Percentiles rank a stretch among this genome's conserved stretches.
These are phyloP conservation scores for Metahyphopichia silvanorum DNA, from an alignment of 805 yeast species.

Conservation along the genomic window DNA sequence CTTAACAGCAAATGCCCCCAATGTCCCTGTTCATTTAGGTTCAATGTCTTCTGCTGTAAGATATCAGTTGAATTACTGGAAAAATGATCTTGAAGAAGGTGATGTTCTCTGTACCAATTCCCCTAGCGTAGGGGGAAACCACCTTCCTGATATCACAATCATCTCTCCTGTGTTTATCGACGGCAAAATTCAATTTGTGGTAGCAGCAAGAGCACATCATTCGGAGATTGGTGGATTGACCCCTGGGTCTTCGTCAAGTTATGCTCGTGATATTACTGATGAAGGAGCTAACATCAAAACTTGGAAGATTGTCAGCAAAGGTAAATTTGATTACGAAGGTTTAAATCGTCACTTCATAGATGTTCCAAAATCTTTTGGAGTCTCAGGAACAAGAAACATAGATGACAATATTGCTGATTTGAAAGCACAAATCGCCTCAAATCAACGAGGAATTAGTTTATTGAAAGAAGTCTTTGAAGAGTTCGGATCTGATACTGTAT, in stretches of 20 bases:
- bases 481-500: conserved; percentile 55
- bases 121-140: conserved; percentile 85
- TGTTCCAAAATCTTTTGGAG: conserved; percentile 14
- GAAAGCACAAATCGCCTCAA: conserved; percentile 85
- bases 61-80: conserved; percentile 64
- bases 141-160: conserved; percentile 60
- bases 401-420: conserved; percentile 44
- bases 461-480: conserved; percentile 58
- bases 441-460: conserved; percentile 72
- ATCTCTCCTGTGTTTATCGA: conserved; percentile 18
- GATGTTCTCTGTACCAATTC: conserved; percentile 78
- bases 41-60: conserved; percentile 81
- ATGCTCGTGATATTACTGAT: conserved; percentile 15
- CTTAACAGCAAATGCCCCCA: conserved; percentile 84
- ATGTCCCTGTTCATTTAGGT: conserved; percentile 82
- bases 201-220: conserved; percentile 21
- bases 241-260: conserved; percentile 16
- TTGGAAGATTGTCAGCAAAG: conserved; percentile 15
- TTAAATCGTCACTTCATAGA: conserved; percentile 12
- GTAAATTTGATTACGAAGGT: conserved; percentile 15
- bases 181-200: conserved; percentile 11
- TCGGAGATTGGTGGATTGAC: conserved; percentile 21
- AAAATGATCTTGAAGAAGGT: conserved; percentile 60
- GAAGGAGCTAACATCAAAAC: conserved; percentile 19
- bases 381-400: conserved; percentile 17